Evolutionary conservation across 768 basidiomycete species (phyloP).

Genomic region (Lactarius quietus): DNA sequence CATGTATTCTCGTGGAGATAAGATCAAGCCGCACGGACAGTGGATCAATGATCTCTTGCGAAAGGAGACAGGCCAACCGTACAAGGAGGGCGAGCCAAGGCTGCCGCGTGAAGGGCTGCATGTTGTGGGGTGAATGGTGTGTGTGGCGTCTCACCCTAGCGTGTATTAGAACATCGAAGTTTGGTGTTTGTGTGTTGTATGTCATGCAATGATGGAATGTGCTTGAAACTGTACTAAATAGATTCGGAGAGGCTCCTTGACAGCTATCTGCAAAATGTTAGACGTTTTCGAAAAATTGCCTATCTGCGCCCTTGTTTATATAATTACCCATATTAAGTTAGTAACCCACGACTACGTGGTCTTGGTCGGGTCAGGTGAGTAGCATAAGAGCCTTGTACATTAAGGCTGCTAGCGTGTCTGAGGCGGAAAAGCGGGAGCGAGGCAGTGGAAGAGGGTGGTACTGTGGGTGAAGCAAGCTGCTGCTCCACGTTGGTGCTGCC

Average conservation of each 20-base stretch:
- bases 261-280: too few relatives aligned
- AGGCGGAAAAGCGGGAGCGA: too few relatives aligned
- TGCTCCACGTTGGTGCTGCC: too few relatives aligned
- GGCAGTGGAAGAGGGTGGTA: too few relatives aligned
- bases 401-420: too few relatives aligned
- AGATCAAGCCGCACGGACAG: constrained; percentile 74
- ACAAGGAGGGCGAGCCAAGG: constrained; percentile 62
- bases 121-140: constrained; percentile 13
- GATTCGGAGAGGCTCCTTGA: background rate
- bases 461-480: too few relatives aligned
- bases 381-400: too few relatives aligned
- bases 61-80: constrained; percentile 69
- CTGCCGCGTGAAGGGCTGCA: constrained; percentile 49
- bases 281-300: too few relatives aligned
- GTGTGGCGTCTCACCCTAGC: background rate
- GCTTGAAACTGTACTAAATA: background rate
- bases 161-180: constrained; percentile 7
- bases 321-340: too few relatives aligned
- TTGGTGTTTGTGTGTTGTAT: constrained; percentile 4
- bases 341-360: too few relatives aligned
- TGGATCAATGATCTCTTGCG: constrained; percentile 84
- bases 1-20: constrained; percentile 72
- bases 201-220: background rate
- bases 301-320: too few relatives aligned
- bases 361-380: too few relatives aligned